These are phyloP conservation scores for Pseudozyma pruni DNA, from an alignment of 1,284 basidiomycete genomes.

Conservation along the genomic window DNA sequence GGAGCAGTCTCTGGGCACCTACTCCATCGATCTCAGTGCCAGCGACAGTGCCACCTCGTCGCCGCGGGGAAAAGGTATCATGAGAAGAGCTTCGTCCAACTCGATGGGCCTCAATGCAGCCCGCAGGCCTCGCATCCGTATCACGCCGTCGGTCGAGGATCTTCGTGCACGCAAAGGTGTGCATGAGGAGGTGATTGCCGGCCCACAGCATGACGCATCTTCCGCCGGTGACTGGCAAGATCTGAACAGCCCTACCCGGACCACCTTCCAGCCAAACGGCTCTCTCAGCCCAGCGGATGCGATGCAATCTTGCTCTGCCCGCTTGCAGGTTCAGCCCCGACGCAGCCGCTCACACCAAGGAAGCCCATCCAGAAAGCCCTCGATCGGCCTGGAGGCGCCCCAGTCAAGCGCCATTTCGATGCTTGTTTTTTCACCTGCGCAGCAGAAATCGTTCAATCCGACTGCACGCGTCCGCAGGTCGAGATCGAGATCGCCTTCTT, in stretches of 20 bases:
- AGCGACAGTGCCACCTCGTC: slow-evolving; percentile 40
- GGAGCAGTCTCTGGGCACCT: slow-evolving; percentile 34
- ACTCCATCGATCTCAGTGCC: slow-evolving; percentile 44
- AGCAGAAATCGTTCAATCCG: slow-evolving; percentile 19
- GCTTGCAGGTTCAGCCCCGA: neutral
- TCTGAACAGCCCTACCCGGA: slow-evolving; percentile 5
- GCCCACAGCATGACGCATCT: slow-evolving; percentile 8
- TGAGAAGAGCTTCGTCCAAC: slow-evolving; percentile 19
- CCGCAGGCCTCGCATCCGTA: slow-evolving; percentile 52
- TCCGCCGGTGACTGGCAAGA: slow-evolving; percentile 33
- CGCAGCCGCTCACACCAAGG: neutral
- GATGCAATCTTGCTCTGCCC: slow-evolving; percentile 10
- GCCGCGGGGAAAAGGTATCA: slow-evolving; percentile 19
- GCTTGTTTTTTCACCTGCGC: slow-evolving; percentile 6
- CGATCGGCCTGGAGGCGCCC: neutral
- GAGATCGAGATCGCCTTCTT: slow-evolving; percentile 27
- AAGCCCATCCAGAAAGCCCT: neutral
- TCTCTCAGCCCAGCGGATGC: slow-evolving; percentile 41
- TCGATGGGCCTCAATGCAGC: slow-evolving; percentile 28
- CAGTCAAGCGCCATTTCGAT: neutral
- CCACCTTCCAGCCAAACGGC: slow-evolving; percentile 5
- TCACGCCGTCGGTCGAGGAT: slow-evolving; percentile 62
- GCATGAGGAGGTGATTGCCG: slow-evolving; percentile 29
- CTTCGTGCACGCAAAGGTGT: slow-evolving; percentile 41
- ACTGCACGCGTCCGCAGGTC: slow-evolving; percentile 30